These are phyloP conservation scores for Colletotrichum caudatum DNA, from an alignment of 2,329 filamentous ascomycete genomes.

Conservation along the genomic window DNA sequence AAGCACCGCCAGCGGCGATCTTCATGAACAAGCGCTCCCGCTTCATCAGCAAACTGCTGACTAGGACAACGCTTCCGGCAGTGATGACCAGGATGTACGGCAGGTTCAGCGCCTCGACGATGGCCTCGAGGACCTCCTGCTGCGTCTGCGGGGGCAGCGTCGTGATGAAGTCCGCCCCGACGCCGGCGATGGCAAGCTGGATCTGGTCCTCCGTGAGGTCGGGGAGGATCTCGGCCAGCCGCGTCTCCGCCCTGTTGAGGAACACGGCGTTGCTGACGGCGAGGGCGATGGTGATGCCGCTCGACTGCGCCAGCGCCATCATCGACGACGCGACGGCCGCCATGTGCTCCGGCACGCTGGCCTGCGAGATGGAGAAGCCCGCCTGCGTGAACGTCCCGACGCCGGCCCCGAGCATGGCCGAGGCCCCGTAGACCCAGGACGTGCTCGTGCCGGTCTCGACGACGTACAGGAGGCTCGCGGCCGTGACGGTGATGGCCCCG, in stretches of 20 bases:
- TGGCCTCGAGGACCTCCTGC: conserved; percentile 44
- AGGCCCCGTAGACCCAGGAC: conserved; percentile 49
- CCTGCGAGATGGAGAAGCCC: conserved; percentile 45
- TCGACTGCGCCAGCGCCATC: conserved; percentile 34
- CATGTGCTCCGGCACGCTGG: conserved; percentile 19
- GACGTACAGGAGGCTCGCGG: conserved; percentile 51
- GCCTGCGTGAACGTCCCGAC: conserved; percentile 51
- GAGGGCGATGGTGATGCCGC: conserved; percentile 38
- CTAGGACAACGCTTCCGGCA: conserved; percentile 52
- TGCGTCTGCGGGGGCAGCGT: conserved; percentile 41
- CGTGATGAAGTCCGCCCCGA: conserved; percentile 32
- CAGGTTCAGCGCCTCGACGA: conserved; percentile 44
- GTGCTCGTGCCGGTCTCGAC: conserved; percentile 44
- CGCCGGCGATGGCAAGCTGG: conserved; percentile 45
- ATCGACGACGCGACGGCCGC: conserved; percentile 24
- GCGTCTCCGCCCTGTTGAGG: conserved; percentile 48
- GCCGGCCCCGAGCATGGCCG: conserved; percentile 56
- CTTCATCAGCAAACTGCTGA: conserved; percentile 40
- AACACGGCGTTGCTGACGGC: conserved; percentile 46
- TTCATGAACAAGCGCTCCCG: conserved; percentile 37
- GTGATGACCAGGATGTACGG: conserved; percentile 49
- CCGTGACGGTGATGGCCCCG: conserved; percentile 51
- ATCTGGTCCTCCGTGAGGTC: conserved; percentile 44
- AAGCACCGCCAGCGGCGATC: conserved; percentile 14
- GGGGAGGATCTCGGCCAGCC: conserved; percentile 45